These are phyloP conservation scores for Magnusiomyces paraingens DNA, from an alignment of 1,139 yeast species.

Conservation along the genomic window DNA sequence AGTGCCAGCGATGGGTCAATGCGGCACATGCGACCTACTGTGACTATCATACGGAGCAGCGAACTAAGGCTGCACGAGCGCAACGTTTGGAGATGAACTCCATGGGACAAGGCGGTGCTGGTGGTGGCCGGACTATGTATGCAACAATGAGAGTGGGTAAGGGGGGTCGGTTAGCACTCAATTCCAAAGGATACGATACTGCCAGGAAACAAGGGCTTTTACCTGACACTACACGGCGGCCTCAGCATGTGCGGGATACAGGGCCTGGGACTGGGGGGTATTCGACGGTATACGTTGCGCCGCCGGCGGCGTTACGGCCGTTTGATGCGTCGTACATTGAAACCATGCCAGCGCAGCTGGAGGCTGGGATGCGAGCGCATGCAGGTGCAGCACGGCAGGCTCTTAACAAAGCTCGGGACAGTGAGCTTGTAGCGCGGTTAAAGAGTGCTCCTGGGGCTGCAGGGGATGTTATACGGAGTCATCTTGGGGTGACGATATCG, in stretches of 20 bases:
- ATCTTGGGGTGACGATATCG: too few relatives aligned
- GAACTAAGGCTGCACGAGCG: constrained; percentile 47
- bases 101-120: constrained; percentile 11
- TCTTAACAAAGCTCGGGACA: too few relatives aligned
- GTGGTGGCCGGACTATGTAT: neutral
- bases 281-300: neutral
- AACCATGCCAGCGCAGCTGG: constrained; percentile 1
- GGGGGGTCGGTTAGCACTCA: constrained; percentile 11
- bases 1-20: constrained; percentile 59
- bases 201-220: constrained; percentile 20
- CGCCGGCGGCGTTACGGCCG: neutral
- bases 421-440: too few relatives aligned
- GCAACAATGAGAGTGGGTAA: constrained; percentile 6
- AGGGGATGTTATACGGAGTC: too few relatives aligned
- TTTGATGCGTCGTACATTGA: neutral
- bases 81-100: constrained; percentile 63
- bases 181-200: neutral
- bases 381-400: constrained; percentile 16
- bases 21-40: constrained; percentile 50
- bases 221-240: neutral
- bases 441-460: too few relatives aligned
- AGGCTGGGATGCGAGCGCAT: neutral
- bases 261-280: neutral
- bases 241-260: neutral
- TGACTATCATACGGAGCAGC: constrained; percentile 61